Conservation (phyloP, 2,329 filamentous ascomycete species). For the Stromatinia cepivora region DNA sequence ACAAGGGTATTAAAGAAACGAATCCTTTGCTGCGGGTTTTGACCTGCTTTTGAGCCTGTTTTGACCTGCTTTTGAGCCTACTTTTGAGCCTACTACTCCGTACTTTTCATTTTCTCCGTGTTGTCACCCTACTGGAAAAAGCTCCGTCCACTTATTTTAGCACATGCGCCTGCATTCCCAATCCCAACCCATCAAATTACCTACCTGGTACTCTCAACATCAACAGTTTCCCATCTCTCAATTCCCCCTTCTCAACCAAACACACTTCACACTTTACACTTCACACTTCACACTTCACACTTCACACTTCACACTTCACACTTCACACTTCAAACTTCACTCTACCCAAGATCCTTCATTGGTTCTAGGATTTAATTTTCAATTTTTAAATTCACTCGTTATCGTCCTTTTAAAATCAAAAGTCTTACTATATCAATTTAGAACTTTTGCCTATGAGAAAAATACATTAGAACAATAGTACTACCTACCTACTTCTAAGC, state of each 20-base stretch:
- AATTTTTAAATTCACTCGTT: slow-evolving; percentile 16
- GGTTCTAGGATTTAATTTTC: not conserved
- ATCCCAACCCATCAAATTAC: slow-evolving; percentile 7
- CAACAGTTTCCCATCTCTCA: slow-evolving; percentile 3
- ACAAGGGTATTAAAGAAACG: too few species aligned
- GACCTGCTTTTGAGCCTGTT: too few species aligned
- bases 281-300: too few species aligned
- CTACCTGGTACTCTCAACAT: slow-evolving; percentile 2
- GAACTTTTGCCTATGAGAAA: not conserved
- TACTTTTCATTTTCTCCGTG: not conserved
- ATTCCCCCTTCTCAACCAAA: not conserved
- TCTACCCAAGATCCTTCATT: not conserved
- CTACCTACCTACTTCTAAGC: not conserved
- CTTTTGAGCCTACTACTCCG: not conserved
- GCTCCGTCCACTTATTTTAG: not conserved
- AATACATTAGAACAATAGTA: slow-evolving; percentile 4
- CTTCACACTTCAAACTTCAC: too few species aligned
- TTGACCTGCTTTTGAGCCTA: not conserved
- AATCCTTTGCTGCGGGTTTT: too few species aligned
- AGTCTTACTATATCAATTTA: not conserved
- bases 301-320: too few species aligned
- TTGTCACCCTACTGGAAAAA: slow-evolving; percentile 4
- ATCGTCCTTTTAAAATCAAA: not conserved
- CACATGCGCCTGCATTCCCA: not conserved
- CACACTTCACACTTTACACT: not conserved